phyloP scores from a whole-genome alignment of 2,329 filamentous ascomycete genomes.

The Colletotrichum cuscutae region DNA sequence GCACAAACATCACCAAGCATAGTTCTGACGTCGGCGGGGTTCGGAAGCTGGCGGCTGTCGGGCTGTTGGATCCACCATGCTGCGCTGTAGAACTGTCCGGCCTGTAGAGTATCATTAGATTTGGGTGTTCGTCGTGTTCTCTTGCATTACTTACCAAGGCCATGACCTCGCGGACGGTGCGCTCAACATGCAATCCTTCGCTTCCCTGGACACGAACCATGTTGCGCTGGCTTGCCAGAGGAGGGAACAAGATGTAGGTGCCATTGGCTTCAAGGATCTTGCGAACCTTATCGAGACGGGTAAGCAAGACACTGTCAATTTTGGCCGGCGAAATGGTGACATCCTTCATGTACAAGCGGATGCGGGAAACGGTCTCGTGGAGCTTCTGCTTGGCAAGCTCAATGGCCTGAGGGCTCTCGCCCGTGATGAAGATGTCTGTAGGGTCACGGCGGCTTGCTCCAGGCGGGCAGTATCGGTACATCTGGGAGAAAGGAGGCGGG shows the following conservation, averaged over 20 bases:
- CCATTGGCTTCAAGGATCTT: conserved; percentile 98
- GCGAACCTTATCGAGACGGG: conserved; percentile 93
- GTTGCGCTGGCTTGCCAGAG: conserved; percentile 84
- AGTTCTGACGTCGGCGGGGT: conserved; percentile 80
- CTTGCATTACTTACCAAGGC: conserved; percentile 72
- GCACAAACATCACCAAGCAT: conserved; percentile 97
- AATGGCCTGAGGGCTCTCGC: conserved; percentile 86
- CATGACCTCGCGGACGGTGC: conserved; percentile 96
- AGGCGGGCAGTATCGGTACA: conserved; percentile 89
- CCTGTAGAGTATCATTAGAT: conserved; percentile 59
- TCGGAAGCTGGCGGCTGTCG: conserved; percentile 60
- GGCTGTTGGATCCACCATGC: conserved; percentile 78
- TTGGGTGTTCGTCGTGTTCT: conserved; percentile 24
- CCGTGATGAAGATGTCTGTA: conserved; percentile 94
- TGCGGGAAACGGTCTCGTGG: conserved; percentile 82
- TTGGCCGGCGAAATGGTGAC: conserved; percentile 90
- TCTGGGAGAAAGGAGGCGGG: conserved; percentile 89
- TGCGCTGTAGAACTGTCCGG: conserved; percentile 96
- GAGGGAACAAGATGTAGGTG: conserved; percentile 92
- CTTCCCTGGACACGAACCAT: conserved; percentile 91
- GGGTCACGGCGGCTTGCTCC: conserved; percentile 85
- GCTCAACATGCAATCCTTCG: conserved; percentile 93
- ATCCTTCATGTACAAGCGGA: conserved; percentile 91
- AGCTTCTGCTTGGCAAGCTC: conserved; percentile 90
- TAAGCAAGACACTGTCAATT: conserved; percentile 92